A percentile compares a stretch with the other conserved stretches of the same genome.
phyloP scores from a whole-genome alignment of 345 rosid genomes.

The Citrus mangshanensis region DNA sequence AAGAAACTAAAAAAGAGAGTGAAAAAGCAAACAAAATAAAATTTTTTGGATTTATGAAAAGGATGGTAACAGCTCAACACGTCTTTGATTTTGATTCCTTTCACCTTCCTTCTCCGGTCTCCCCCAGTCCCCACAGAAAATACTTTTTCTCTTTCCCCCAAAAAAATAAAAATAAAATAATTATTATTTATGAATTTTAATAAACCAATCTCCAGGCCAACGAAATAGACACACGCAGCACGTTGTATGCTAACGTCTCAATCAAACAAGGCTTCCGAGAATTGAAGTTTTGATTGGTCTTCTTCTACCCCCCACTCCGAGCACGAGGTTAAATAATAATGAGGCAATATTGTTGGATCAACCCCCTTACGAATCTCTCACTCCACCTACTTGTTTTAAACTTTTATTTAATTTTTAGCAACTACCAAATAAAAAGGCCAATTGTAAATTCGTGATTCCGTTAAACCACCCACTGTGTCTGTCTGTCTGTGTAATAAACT shows the following conservation, averaged over 20 bases:
- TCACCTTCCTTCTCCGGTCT: neutral
- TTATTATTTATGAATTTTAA: neutral
- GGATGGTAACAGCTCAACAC: constrained; percentile 73
- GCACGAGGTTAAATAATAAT: too few relatives aligned
- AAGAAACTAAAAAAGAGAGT: constrained; percentile 5
- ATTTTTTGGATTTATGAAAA: neutral
- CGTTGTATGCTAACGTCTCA: neutral
- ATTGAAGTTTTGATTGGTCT: too few relatives aligned
- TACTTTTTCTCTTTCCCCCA: too few relatives aligned
- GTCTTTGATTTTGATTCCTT: constrained; percentile 35
- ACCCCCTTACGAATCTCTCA: too few relatives aligned
- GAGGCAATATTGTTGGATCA: too few relatives aligned
- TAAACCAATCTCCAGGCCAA: too few relatives aligned
- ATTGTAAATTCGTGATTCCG: too few relatives aligned
- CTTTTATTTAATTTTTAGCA: too few relatives aligned
- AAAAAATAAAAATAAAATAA: neutral
- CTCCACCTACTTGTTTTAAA: neutral
- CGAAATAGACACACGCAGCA: neutral
- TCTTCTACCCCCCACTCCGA: neutral
- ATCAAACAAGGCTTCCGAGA: neutral
- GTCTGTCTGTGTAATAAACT: neutral
- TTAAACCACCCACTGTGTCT: neutral
- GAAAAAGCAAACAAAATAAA: neutral
- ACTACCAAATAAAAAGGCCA: neutral
- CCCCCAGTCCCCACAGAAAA: neutral